phyloP scores from a whole-genome alignment of 169 alveolate genomes.

The Hepatocystis sp. region DNA sequence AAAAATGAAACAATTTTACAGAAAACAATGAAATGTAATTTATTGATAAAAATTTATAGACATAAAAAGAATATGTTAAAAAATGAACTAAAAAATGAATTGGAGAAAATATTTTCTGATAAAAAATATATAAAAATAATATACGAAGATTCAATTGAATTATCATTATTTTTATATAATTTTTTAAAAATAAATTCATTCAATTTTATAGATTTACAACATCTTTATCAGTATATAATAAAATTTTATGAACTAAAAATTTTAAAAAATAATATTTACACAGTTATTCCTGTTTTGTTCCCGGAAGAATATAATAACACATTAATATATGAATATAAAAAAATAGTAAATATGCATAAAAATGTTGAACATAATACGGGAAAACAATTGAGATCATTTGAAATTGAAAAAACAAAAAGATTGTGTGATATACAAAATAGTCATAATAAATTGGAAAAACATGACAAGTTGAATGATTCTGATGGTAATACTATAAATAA shows the following conservation, averaged over 20 bases:
- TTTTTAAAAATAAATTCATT: constrained; percentile 60
- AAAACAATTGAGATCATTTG: too few species aligned
- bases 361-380: background rate
- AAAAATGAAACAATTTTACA: background rate
- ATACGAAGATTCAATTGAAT: constrained; percentile 57
- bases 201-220: constrained; percentile 56
- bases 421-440: too few species aligned
- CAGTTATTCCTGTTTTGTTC: constrained; percentile 23
- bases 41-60: constrained; percentile 21
- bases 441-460: too few species aligned
- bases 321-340: constrained; percentile 14
- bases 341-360: background rate
- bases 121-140: constrained; percentile 45
- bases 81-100: constrained; percentile 13
- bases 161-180: constrained; percentile 38
- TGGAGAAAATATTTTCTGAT: constrained; percentile 35
- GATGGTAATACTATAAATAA: too few species aligned
- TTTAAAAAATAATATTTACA: constrained; percentile 29
- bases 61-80: constrained; percentile 7
- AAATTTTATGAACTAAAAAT: constrained; percentile 38
- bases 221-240: constrained; percentile 39
- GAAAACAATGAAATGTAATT: constrained; percentile 32
- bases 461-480: too few species aligned
- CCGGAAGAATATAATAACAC: constrained; percentile 35
- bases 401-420: background rate